Evolutionary conservation across 2,329 filamentous ascomycete genomes (phyloP).

Genomic region (Fusarium globosum): DNA sequence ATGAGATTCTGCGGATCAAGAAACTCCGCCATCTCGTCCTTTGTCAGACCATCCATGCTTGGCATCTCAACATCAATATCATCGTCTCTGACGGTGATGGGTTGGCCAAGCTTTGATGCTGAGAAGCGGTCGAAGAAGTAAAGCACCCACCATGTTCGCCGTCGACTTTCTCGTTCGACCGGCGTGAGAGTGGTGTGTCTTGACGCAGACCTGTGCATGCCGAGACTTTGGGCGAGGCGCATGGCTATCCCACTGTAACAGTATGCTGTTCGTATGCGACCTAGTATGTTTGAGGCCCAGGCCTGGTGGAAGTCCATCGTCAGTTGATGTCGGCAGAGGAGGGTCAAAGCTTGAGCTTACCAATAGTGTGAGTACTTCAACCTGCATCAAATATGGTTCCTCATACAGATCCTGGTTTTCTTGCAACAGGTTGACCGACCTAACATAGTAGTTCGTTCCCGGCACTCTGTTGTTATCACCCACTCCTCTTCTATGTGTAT

Average conservation of each 20-base stretch:
- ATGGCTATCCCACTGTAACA: constrained; percentile 50
- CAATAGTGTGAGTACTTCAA: constrained; percentile 53
- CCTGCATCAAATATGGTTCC: constrained; percentile 56
- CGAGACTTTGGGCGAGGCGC: constrained; percentile 55
- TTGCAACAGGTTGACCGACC: constrained; percentile 54
- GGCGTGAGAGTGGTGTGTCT: constrained; percentile 31
- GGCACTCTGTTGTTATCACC: constrained; percentile 49
- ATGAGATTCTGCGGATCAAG: constrained; percentile 44
- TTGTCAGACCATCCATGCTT: constrained; percentile 45
- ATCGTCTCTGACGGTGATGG: constrained; percentile 46
- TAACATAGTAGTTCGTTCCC: constrained; percentile 56
- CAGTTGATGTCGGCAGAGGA: rapidly evolving
- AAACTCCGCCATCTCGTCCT: constrained; percentile 45
- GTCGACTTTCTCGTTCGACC: constrained; percentile 41
- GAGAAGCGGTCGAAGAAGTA: constrained; percentile 51
- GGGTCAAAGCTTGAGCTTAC: neutral
- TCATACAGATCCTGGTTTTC: constrained; percentile 51
- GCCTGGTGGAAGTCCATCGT: constrained; percentile 2
- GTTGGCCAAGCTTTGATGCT: constrained; percentile 49
- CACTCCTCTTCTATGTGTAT: constrained; percentile 51
- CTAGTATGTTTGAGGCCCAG: constrained; percentile 49
- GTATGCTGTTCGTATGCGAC: constrained; percentile 49
- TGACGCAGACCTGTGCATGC: constrained; percentile 53
- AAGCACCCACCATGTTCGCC: constrained; percentile 49
- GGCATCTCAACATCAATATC: constrained; percentile 50